phyloP scores from a whole-genome alignment of 768 basidiomycete genomes.

The Rhizopogon salebrosus region DNA sequence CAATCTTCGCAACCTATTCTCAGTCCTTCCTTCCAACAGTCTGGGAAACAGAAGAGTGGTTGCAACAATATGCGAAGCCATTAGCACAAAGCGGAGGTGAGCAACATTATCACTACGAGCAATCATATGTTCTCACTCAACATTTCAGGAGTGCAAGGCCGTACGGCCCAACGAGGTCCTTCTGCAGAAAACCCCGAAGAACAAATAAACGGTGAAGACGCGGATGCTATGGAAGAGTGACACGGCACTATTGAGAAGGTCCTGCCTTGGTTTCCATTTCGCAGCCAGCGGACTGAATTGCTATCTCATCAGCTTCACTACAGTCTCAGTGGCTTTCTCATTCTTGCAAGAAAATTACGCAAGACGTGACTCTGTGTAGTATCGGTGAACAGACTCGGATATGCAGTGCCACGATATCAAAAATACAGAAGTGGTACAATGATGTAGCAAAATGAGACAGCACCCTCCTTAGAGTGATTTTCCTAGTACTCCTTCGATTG shows the following conservation, averaged over 20 bases:
- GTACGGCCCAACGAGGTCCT: conserved; percentile 28
- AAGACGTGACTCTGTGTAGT: background rate
- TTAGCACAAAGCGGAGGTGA: conserved; percentile 69
- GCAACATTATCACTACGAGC: conserved; percentile 9
- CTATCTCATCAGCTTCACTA: background rate
- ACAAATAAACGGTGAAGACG: conserved; percentile 30
- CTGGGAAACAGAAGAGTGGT: conserved; percentile 96
- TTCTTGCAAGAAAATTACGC: background rate
- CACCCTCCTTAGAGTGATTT: background rate
- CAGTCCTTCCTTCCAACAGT: conserved; percentile 41
- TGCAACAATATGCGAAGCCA: conserved; percentile 76
- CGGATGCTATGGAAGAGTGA: conserved; percentile 67
- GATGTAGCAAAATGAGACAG: conserved; percentile 6
- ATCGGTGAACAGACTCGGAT: background rate
- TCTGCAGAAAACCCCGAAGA: conserved; percentile 24
- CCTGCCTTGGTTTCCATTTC: background rate
- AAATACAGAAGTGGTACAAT: conserved; percentile 5
- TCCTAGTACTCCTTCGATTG: conserved; percentile 42
- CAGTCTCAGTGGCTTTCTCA: background rate
- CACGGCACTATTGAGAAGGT: too few relatives aligned
- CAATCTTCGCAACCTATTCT: background rate
- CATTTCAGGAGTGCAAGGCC: conserved; percentile 49
- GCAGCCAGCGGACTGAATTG: background rate
- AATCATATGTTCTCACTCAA: conserved; percentile 1
- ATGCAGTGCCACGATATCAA: background rate